Conservation (phyloP, 1,284 basidiomycete species). For the Schizophyllum commune region DNA sequence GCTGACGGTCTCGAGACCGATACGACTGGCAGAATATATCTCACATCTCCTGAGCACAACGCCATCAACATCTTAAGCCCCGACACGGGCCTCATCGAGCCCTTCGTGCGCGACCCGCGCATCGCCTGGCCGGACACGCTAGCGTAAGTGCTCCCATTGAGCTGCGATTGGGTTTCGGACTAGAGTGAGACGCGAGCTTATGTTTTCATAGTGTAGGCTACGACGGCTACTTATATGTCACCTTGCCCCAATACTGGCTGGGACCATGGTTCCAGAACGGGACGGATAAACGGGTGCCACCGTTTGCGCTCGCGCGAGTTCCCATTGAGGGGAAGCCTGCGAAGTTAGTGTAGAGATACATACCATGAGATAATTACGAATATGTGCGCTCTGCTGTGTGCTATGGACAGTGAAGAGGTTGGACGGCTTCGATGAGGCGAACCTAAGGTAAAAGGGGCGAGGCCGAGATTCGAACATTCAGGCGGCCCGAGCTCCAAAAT, state of each 20-base stretch:
- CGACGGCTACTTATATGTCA: conserved; percentile 14
- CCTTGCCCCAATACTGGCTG: conserved; percentile 14
- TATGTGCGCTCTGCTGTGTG: too few relatives aligned
- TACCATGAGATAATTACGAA: too few relatives aligned
- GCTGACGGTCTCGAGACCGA: conserved; percentile 21
- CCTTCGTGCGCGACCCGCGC: conserved; percentile 21
- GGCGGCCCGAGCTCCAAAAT: not conserved
- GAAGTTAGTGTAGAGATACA: not conserved
- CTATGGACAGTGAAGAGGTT: too few relatives aligned
- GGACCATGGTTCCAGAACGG: conserved; percentile 14
- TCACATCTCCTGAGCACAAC: conserved; percentile 20
- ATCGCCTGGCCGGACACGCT: conserved; percentile 20
- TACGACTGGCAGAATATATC: conserved; percentile 19
- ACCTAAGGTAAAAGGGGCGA: too few relatives aligned
- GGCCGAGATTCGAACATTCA: not conserved
- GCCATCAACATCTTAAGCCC: conserved; percentile 20
- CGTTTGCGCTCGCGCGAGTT: conserved; percentile 13
- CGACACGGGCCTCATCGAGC: conserved; percentile 16
- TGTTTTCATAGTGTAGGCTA: conserved; percentile 14
- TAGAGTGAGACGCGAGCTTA: too few relatives aligned
- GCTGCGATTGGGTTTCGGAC: not conserved
- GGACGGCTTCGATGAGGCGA: too few relatives aligned
- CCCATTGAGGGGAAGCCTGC: conserved; percentile 3
- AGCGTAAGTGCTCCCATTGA: conserved; percentile 6
- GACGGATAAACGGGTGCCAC: conserved; percentile 13